Conservation (phyloP, 768 basidiomycete species). For the Tulasnella sp. region DNA sequence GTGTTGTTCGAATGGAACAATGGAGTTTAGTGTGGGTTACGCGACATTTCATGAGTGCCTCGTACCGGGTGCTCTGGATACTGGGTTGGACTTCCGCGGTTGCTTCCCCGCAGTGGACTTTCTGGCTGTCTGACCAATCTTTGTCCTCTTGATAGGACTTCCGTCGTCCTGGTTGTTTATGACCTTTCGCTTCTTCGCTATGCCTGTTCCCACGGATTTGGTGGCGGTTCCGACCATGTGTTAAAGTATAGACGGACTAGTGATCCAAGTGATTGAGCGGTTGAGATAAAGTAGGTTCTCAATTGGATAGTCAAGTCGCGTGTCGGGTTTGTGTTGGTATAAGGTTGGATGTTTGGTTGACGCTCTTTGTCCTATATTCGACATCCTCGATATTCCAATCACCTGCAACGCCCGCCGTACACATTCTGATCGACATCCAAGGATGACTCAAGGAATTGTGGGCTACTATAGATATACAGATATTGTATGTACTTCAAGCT, state of each 20-base stretch:
- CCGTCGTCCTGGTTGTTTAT: neutral
- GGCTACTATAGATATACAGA: conserved; percentile 55
- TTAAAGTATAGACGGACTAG: neutral
- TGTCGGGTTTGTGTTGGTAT: no score
- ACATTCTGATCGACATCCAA: neutral
- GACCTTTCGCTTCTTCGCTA: neutral
- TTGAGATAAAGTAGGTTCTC: no score
- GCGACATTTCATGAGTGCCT: neutral
- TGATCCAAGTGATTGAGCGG: no score
- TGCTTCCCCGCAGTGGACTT: conserved; percentile 71
- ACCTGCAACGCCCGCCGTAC: neutral
- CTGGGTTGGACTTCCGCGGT: conserved; percentile 28
- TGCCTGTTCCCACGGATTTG: conserved; percentile 10
- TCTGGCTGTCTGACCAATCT: conserved; percentile 49
- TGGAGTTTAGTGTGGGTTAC: neutral
- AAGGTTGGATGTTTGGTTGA: conserved; percentile 14
- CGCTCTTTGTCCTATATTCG: neutral
- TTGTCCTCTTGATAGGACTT: neutral
- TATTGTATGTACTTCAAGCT: conserved; percentile 30
- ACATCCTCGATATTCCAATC: neutral
- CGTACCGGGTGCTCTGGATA: neutral
- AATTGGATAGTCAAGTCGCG: no score
- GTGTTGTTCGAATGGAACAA: no score
- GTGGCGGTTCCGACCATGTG: conserved; percentile 1
- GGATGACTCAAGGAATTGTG: neutral